phyloP scores from a whole-genome alignment of 2,329 filamentous ascomycete genomes.

The Talaromyces piceae region DNA sequence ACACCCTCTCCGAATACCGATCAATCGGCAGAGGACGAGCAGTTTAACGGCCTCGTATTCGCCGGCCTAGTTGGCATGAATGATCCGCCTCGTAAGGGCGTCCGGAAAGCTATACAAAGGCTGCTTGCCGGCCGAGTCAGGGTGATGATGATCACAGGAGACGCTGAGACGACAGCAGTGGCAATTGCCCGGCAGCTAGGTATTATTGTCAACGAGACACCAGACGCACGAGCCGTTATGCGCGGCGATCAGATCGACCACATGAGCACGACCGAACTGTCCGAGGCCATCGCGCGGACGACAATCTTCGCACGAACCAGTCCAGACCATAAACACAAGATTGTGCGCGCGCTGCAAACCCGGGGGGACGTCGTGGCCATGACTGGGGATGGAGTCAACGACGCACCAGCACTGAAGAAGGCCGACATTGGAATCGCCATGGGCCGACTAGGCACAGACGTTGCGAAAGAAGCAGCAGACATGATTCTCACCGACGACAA shows the following conservation, averaged over 20 bases:
- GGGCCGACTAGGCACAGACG: conserved; percentile 90
- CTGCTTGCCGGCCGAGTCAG: conserved; percentile 92
- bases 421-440: conserved; percentile 97
- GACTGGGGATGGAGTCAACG: conserved; percentile 97
- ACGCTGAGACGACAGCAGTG: conserved; percentile 87
- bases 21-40: conserved; percentile 41
- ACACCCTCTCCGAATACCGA: conserved; percentile 28
- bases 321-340: conserved; percentile 97
- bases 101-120: conserved; percentile 78
- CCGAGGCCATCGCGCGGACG: conserved; percentile 76
- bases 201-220: conserved; percentile 65
- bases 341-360: conserved; percentile 81
- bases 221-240: conserved; percentile 58
- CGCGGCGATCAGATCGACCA: conserved; percentile 85
- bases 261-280: conserved; percentile 80
- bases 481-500: conserved; percentile 87
- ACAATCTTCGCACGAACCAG: conserved; percentile 95
- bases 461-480: conserved; percentile 88
- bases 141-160: conserved; percentile 98
- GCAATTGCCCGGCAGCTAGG: conserved; percentile 93
- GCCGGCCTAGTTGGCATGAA: conserved; percentile 95
- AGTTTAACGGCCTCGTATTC: conserved; percentile 78
- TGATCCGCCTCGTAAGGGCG: conserved; percentile 84
- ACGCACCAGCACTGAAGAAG: conserved; percentile 92
- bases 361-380: conserved; percentile 96